These are phyloP conservation scores for Lasiodiplodia hormozganensis DNA, from an alignment of 2,329 filamentous ascomycete genomes.

Conservation along the genomic window DNA sequence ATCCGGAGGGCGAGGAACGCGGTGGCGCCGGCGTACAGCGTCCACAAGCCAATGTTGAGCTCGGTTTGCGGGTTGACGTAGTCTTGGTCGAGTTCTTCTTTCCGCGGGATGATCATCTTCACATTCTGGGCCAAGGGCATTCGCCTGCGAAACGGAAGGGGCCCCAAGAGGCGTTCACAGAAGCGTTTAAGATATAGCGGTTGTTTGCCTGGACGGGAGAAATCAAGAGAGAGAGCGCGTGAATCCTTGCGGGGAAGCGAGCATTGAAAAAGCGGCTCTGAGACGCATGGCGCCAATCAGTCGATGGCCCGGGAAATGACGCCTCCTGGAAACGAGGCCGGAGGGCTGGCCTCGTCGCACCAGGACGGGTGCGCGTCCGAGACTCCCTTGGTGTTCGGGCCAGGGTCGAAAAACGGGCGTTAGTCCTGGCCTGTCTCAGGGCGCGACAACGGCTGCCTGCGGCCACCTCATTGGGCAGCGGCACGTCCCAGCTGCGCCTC, in stretches of 20 bases:
- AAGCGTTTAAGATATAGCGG: background rate
- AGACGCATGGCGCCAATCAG: slow-evolving; percentile 8
- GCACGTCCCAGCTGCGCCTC: background rate
- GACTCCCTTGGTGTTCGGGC: background rate
- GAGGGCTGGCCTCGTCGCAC: slow-evolving; percentile 6
- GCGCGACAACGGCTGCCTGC: background rate
- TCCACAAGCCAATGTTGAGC: slow-evolving; percentile 48
- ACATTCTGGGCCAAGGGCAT: slow-evolving; percentile 10
- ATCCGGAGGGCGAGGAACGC: slow-evolving; percentile 45
- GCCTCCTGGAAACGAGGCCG: slow-evolving; percentile 22
- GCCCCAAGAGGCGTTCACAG: background rate
- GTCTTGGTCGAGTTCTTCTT: slow-evolving; percentile 28
- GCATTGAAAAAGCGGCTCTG: slow-evolving; percentile 10
- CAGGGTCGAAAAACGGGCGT: background rate
- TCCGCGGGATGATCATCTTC: slow-evolving; percentile 13
- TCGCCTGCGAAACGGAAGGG: background rate
- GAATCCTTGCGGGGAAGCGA: slow-evolving; percentile 5
- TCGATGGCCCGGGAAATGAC: slow-evolving; percentile 7
- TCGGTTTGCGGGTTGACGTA: slow-evolving; percentile 47
- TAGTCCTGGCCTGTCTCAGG: background rate
- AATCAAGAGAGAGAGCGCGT: background rate
- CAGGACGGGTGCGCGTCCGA: slow-evolving; percentile 2
- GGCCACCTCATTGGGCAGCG: no score
- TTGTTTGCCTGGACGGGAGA: background rate
- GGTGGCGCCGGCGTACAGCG: slow-evolving; percentile 47